phyloP scores from a whole-genome alignment of 225 moss, liverwort and hornwort genomes.

The Pleurozium schreberi region DNA sequence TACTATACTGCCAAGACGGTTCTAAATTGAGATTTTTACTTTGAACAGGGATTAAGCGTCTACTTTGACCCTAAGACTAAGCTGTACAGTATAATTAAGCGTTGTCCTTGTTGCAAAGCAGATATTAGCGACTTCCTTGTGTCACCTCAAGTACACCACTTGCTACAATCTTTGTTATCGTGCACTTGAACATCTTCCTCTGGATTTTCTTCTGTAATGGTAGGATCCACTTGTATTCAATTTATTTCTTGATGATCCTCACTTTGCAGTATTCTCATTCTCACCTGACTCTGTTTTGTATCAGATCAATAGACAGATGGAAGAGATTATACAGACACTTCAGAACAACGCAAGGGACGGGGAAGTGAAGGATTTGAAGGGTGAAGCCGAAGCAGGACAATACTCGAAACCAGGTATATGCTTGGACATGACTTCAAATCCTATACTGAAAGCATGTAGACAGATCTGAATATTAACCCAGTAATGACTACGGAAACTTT shows the following conservation, averaged over 20 bases:
- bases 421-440: neutral
- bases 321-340: slow-evolving; percentile 39
- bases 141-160: slow-evolving; percentile 56
- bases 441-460: neutral
- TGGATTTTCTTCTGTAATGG: neutral
- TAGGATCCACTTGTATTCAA: neutral
- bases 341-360: slow-evolving; percentile 25
- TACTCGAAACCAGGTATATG: slow-evolving; percentile 23
- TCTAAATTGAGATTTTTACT: no score
- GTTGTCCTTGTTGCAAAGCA: slow-evolving; percentile 73
- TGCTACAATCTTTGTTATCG: neutral
- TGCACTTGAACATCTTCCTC: neutral
- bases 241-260: neutral
- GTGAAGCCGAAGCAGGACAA: slow-evolving; percentile 19
- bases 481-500: neutral
- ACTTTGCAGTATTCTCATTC: neutral
- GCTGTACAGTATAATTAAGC: no score
- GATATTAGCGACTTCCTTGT: slow-evolving; percentile 83
- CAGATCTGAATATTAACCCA: neutral
- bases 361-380: slow-evolving; percentile 5
- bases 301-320: slow-evolving; percentile 55
- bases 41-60: no score
- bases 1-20: no score
- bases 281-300: neutral
- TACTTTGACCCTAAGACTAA: no score